Evolutionary conservation across 2,329 filamentous ascomycete species (phyloP).

Genomic region (Beauveria caledonica): DNA sequence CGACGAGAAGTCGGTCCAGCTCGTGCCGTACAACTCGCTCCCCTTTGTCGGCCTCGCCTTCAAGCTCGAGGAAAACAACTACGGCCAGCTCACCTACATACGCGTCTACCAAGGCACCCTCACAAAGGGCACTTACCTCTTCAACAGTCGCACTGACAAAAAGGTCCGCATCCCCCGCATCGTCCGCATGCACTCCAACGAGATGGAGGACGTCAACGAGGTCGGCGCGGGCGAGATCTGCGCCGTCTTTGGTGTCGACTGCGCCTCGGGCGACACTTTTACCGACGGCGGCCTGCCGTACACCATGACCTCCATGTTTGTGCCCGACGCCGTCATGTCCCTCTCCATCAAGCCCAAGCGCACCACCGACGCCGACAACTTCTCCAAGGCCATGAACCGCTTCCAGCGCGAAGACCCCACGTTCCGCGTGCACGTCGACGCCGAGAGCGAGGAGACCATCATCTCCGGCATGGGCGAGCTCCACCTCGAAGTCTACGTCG

Average conservation of each 20-base stretch:
- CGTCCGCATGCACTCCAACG: constrained; percentile 98
- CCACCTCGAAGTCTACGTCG: constrained; percentile 94
- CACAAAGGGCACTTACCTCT: constrained; percentile 81
- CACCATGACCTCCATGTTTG: constrained; percentile 96
- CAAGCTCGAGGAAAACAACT: constrained; percentile 98
- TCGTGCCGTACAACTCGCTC: constrained; percentile 86
- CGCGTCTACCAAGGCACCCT: constrained; percentile 94
- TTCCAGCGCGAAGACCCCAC: constrained; percentile 98
- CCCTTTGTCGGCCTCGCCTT: constrained; percentile 95
- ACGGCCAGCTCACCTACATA: constrained; percentile 95
- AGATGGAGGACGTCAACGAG: constrained; percentile 94
- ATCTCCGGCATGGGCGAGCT: constrained; percentile 98
- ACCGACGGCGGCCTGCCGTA: constrained; percentile 89
- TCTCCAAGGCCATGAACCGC: constrained; percentile 96
- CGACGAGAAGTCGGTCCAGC: constrained; percentile 70
- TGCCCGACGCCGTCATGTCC: constrained; percentile 96
- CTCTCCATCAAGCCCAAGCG: constrained; percentile 95
- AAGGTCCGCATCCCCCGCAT: constrained; percentile 96
- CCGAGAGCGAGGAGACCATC: constrained; percentile 91
- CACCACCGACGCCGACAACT: constrained; percentile 84
- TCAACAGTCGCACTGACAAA: constrained; percentile 89
- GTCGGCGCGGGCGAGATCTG: constrained; percentile 96
- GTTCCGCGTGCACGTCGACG: constrained; percentile 88
- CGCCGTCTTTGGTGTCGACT: constrained; percentile 96
- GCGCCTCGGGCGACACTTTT: constrained; percentile 95